phyloP scores from a whole-genome alignment of 2,329 filamentous ascomycete genomes.

The Diaporthe eres region DNA sequence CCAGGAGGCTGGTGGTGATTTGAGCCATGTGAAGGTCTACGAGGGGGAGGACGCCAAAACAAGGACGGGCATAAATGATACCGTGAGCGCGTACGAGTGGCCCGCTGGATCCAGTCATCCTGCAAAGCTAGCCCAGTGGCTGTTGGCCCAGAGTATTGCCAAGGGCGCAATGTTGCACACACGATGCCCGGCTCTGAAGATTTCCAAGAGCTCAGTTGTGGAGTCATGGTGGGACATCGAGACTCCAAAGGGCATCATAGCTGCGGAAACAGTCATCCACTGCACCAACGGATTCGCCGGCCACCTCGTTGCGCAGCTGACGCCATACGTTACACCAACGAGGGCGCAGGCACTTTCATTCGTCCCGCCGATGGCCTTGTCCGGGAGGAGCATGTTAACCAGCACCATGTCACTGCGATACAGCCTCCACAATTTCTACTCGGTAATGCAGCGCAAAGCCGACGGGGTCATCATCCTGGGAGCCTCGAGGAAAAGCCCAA shows the following conservation, averaged over 20 bases:
- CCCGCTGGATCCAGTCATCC: slow-evolving; percentile 64
- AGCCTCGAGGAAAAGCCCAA: slow-evolving; percentile 58
- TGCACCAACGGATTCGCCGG: slow-evolving; percentile 58
- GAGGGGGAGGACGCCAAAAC: slow-evolving; percentile 55
- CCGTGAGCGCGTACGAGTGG: slow-evolving; percentile 65
- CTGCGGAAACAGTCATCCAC: slow-evolving; percentile 51
- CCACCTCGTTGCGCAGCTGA: slow-evolving; percentile 54
- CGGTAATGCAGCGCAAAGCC: slow-evolving; percentile 59
- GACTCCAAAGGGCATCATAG: slow-evolving; percentile 52
- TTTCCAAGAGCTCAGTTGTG: slow-evolving; percentile 44
- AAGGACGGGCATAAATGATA: slow-evolving; percentile 54
- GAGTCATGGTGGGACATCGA: slow-evolving; percentile 49
- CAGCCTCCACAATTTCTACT: slow-evolving; percentile 63
- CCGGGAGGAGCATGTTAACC: slow-evolving; percentile 50
- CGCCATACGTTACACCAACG: slow-evolving; percentile 56
- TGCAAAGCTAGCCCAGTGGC: slow-evolving; percentile 64
- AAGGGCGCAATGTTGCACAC: slow-evolving; percentile 59
- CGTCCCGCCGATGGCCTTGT: slow-evolving; percentile 55
- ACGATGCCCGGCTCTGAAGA: slow-evolving; percentile 55
- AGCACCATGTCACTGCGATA: slow-evolving; percentile 62
- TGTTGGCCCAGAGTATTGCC: slow-evolving; percentile 54
- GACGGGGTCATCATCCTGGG: slow-evolving; percentile 61
- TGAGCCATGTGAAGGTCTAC: slow-evolving; percentile 57
- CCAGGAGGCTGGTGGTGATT: slow-evolving; percentile 58
- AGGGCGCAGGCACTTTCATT: slow-evolving; percentile 60